Evolutionary conservation across 2,329 filamentous ascomycete genomes (phyloP), one percentile per base, ranked within the genome.

Genomic region (Pyrenochaeta sp.): DNA sequence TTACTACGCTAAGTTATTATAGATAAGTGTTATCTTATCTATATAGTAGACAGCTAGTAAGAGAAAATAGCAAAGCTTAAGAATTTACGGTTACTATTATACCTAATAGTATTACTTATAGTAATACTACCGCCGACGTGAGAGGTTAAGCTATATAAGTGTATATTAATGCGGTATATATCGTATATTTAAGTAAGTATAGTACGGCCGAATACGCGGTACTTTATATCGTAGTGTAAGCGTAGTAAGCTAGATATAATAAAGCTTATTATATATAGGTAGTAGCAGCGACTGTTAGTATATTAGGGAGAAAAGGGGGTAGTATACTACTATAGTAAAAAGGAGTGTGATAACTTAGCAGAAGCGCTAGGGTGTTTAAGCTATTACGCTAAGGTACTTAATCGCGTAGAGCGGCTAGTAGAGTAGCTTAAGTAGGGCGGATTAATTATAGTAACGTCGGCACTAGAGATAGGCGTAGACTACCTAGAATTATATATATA

Each of bases 361-460:
- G 18, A 48, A 7, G 36, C 40, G 46, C 35, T 62, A n/a, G 20
- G 32, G 11, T 65, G 47, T 33, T 21, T 36, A 18, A 51, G 54
- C 35, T 64, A 62, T 59, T 43, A 65, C 43, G 49, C 55, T 4
- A 32, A 33, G 7, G 23, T 47, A 5, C 23, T 44, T 1, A 35
- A 60, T 6, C 29, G 31, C 10, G 55, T 45, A 12, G 45, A 64
- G 44, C 39, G 42, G 35, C 47, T 64, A n/a, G 0, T 54, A 31
- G 15, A 10, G 36, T 66, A 32, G 55, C 10, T 55, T 32, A 30
- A 55, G 15, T 2, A 54, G 15, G 32, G 49, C 3, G 52, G 48
- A 23, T 23, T 66, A 10, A 67, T 68, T 11, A 31, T 68, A 12
- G 65, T 56, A 18, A 69, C 47, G 11, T 63, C 47, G 7, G 51